Base-by-base conservation (phyloP, 129 eudicot genomes). In the Glebionis coronaria region DNA sequence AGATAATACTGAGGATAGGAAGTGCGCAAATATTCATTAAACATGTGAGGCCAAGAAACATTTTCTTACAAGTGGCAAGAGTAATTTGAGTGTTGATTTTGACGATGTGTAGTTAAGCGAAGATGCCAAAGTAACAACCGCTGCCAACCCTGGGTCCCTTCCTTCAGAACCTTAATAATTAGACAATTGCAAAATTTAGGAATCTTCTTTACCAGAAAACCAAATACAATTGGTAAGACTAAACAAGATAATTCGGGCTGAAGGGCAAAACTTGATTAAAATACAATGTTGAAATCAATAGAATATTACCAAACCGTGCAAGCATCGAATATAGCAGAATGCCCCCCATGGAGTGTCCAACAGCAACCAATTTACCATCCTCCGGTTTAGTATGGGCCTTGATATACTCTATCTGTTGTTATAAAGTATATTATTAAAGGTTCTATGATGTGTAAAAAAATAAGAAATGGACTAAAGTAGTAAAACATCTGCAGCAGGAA, bases 341-440 rank as follows among this genome's bases (percentile, higher is more conserved):
- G 12, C 99, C 99, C 47, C 99, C 99, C 97, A 93, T 93, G 62
- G 99, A 93, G 77, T 93, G 99, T 61, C 99, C 97, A 73, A 93
- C 63, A 9, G 97, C 95, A 73, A 93, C 79, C 76, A 93, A 65
- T 78, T 82, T 88, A 25, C 91, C 94, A 69, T 93, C 97, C 74
- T 70, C 81, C 0, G 99, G 97, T 77, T 79, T 70, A 63, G 80
- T 76, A 63, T 82, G 82, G 44, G 74, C 85, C 86, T 76, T 84
- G 80, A 93, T 84, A 69, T 93, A 93, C 57, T 89, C 82, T 85
- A 93, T 87, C 99, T 93, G 79, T 60, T 58, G 27, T 53, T 31
- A 12, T 1, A n/a, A 73, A 73, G 16, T 15, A 65, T 16, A 16
- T 55, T 31, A 56, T 55, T 54, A 65, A 12, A 63, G 28, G 16